Evolutionary conservation across 768 basidiomycete genomes (phyloP).

Genomic region (Infundibulicybe gibba): DNA sequence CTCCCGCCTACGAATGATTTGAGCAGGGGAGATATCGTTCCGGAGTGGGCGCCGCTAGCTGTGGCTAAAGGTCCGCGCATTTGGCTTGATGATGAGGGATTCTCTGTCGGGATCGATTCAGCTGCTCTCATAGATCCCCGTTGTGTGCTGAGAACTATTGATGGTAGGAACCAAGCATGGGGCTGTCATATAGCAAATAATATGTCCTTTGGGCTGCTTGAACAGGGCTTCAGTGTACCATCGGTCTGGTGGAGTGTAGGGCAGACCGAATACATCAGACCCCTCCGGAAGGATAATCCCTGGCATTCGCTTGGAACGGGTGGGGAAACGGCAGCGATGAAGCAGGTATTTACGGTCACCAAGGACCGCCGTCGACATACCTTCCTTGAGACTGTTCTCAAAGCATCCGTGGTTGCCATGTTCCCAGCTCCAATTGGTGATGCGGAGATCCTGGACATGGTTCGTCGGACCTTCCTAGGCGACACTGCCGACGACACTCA

Average conservation of each 20-base stretch:
- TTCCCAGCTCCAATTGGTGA: constrained; percentile 2
- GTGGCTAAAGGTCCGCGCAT: too few relatives aligned
- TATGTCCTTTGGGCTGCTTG: too few relatives aligned
- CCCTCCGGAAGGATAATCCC: constrained; percentile 2
- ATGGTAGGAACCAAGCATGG: too few relatives aligned
- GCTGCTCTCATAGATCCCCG: too few relatives aligned
- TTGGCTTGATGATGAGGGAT: too few relatives aligned
- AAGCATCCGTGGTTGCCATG: constrained; percentile 5
- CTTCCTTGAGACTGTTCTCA: constrained; percentile 5
- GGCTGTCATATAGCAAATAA: too few relatives aligned
- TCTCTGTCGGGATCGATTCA: too few relatives aligned
- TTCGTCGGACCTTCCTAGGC: constrained; percentile 4
- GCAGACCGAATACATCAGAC: constrained; percentile 2
- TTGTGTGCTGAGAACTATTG: too few relatives aligned
- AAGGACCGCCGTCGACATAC: constrained; percentile 8
- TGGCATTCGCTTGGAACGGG: constrained; percentile 4
- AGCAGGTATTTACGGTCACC: constrained; percentile 9
- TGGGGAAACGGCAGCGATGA: constrained; percentile 10
- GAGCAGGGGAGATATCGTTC: too few relatives aligned
- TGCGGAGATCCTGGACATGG: constrained; percentile 5
- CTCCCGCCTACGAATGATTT: too few relatives aligned
- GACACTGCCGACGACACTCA: constrained; percentile 4
- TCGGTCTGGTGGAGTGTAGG: neutral
- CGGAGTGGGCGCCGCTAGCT: too few relatives aligned
- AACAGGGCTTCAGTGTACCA: too few relatives aligned